Evolutionary conservation across 108 stramenopile genomes (phyloP).

Genomic region (Seminavis robusta): DNA sequence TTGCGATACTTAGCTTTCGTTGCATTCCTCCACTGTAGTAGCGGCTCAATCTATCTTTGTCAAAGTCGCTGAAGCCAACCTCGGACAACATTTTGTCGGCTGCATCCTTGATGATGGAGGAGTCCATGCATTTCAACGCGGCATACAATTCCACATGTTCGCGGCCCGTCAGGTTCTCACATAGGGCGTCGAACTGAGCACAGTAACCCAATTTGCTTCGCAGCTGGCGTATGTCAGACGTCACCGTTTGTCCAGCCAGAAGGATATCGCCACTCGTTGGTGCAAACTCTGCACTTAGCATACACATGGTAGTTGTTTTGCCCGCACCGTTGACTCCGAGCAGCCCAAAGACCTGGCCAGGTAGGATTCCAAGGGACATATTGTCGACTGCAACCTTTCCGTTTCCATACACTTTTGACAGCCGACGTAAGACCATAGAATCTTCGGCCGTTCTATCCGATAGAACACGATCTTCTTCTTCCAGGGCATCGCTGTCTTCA

Average conservation of each 20-base stretch:
- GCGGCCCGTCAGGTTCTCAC: slow-evolving; percentile 93
- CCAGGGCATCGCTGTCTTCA: slow-evolving; percentile 82
- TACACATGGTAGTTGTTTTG: slow-evolving; percentile 83
- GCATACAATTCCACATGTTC: slow-evolving; percentile 97
- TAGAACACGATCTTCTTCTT: slow-evolving; percentile 79
- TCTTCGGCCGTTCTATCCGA: slow-evolving; percentile 65
- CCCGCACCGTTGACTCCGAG: slow-evolving; percentile 89
- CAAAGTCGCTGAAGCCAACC: slow-evolving; percentile 76
- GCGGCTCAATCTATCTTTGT: slow-evolving; percentile 56
- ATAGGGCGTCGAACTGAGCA: slow-evolving; percentile 98
- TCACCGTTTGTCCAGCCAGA: slow-evolving; percentile 81
- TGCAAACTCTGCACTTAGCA: slow-evolving; percentile 94
- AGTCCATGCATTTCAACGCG: slow-evolving; percentile 85
- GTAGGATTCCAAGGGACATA: slow-evolving; percentile 86
- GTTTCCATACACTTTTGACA: slow-evolving; percentile 84
- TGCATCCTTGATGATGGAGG: slow-evolving; percentile 46
- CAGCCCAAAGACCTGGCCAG: slow-evolving; percentile 88
- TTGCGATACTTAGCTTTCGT: slow-evolving; percentile 77
- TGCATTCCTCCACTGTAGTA: slow-evolving; percentile 90
- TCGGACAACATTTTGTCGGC: slow-evolving; percentile 67
- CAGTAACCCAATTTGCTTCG: slow-evolving; percentile 89
- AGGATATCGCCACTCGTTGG: slow-evolving; percentile 88
- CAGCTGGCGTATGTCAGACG: slow-evolving; percentile 74
- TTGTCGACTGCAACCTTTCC: slow-evolving; percentile 90
- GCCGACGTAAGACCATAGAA: slow-evolving; percentile 69